Evolutionary conservation across 257 asterid genomes (phyloP), one percentile per base, ranked within the genome.

Genomic region (Sherardia arvensis): DNA sequence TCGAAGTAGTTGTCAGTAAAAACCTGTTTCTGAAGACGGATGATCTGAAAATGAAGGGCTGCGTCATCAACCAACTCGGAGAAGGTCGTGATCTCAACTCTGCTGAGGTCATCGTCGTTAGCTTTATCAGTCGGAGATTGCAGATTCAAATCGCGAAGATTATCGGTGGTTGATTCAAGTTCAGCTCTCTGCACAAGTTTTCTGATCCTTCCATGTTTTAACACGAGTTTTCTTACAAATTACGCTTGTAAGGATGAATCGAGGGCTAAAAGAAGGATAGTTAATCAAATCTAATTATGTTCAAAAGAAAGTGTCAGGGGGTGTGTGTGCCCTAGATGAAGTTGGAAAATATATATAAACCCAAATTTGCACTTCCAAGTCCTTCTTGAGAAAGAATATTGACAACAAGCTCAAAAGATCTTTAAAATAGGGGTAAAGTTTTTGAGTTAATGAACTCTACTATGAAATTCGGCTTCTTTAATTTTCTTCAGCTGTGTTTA

Each of bases 11-110:
- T n/a, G 12, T 56, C 17, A 14, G 22, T 7, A 34, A 21, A 79
- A 21, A 79, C 99, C 97, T 92, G 99, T 69, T 84, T 87, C 49
- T 67, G 94, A 68, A 92, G 87, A 23, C 91, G 93, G 62, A 92
- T 77, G 66, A 92, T 89, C 73, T 89, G 97, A 74, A 85, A 84
- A 74, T 91, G 86, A 69, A 88, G 84, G 55, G 77, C 53, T 7
- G 71, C 80, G 53, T 80, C 86, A 28, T 92, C 92, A 1, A 85
- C 80, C 51, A 79, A 59, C 53, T 92, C 82, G 18, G 98, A 83
- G 69, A 87, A 89, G 77, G 82, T 79, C 22, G 90, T 83, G 81
- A 92, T 65, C 62, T 87, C 81, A 51, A 83, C 66, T 30, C 74
- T 73, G 57, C 70, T 18, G 27, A 2, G 45, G 20, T 29, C 11